Evolutionary conservation across 768 basidiomycete species (phyloP).

Genomic region (Mycena galopus): DNA sequence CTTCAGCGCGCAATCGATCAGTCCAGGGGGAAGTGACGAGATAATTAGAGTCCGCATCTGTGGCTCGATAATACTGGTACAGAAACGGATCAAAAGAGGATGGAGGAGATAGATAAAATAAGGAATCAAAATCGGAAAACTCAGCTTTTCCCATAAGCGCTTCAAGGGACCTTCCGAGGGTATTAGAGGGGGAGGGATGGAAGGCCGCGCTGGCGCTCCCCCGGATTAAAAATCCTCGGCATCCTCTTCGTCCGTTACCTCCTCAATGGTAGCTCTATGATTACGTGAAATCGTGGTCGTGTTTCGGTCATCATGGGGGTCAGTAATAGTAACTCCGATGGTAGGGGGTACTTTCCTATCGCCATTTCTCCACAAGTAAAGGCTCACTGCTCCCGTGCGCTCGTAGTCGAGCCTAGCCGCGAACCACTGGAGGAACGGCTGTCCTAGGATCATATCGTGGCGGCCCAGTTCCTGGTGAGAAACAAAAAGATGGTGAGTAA

Average conservation of each 20-base stretch:
- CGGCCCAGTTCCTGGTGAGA: conserved; percentile 19
- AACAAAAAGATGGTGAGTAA: conserved; percentile 23
- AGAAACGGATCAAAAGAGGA: neutral
- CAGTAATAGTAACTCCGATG: conserved; percentile 18
- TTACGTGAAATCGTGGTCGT: neutral
- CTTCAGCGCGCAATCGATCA: neutral
- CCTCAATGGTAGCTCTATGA: neutral
- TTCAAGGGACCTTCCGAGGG: conserved; percentile 34
- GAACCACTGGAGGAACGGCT: conserved; percentile 26
- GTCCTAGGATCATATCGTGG: conserved; percentile 24
- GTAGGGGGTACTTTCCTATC: conserved; percentile 5
- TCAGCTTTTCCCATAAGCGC: conserved; percentile 35
- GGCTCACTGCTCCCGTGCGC: neutral
- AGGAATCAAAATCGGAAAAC: conserved; percentile 34
- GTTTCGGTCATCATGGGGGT: conserved; percentile 10
- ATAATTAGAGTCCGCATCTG: neutral
- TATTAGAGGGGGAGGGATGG: conserved; percentile 22
- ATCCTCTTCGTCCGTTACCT: conserved; percentile 4
- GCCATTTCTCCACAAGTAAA: conserved; percentile 17
- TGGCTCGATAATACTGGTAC: neutral
- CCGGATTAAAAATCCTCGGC: conserved; percentile 22
- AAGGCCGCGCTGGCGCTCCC: conserved; percentile 9
- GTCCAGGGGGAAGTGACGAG: conserved; percentile 23
- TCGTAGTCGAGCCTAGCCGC: conserved; percentile 16
- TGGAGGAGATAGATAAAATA: conserved; percentile 5